These are phyloP conservation scores for Reutealis trisperma DNA, from an alignment of 345 rosid genomes.

Conservation along the genomic window DNA sequence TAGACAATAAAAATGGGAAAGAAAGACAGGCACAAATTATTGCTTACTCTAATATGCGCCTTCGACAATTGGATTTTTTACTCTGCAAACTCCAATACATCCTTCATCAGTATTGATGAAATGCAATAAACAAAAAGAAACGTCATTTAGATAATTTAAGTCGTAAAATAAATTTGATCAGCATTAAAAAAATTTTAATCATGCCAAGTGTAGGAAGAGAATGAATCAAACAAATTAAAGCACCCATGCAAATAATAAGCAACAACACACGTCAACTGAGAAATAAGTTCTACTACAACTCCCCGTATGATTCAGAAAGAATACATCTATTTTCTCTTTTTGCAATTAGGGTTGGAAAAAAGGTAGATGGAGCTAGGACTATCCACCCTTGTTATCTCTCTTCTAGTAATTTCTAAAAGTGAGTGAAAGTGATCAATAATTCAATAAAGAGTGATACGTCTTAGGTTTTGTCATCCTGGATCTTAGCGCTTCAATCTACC, in stretches of 20 bases:
- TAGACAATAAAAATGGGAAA: constrained; percentile 19
- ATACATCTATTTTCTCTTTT: not conserved
- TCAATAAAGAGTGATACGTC: not conserved
- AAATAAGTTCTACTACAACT: not conserved
- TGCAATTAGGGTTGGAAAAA: not conserved
- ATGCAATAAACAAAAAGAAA: constrained; percentile 4
- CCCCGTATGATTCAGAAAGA: not conserved
- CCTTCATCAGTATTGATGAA: constrained; percentile 24
- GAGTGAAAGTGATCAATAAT: not conserved
- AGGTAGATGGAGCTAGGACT: too few relatives aligned
- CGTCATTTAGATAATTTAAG: not conserved
- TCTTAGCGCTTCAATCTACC: not conserved
- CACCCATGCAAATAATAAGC: not conserved
- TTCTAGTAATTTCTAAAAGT: not conserved
- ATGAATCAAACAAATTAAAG: not conserved
- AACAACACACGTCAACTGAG: not conserved
- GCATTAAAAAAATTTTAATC: not conserved
- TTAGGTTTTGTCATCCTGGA: not conserved
- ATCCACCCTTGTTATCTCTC: not conserved
- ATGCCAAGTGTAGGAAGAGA: not conserved
- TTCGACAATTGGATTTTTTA: constrained; percentile 39
- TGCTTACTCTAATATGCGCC: constrained; percentile 41
- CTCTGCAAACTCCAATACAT: constrained; percentile 48
- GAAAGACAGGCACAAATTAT: constrained; percentile 20
- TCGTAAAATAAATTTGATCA: not conserved